Percentiles rank a stretch among this genome's conserved stretches.
These are phyloP conservation scores for Solanum medicagineum DNA, from an alignment of 257 asterid species.

Conservation along the genomic window DNA sequence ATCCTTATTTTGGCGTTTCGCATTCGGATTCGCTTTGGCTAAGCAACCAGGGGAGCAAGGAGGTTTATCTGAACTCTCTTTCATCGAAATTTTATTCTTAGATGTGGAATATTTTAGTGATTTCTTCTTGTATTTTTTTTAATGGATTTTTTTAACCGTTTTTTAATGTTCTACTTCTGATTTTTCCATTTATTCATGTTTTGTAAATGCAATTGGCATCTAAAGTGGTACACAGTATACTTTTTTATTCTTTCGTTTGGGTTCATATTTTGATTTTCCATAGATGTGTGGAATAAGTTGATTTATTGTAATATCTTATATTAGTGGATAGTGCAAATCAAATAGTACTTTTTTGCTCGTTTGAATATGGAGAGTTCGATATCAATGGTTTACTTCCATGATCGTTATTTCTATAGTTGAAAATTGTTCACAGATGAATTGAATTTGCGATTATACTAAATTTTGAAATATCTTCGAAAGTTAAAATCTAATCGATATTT, in stretches of 20 bases:
- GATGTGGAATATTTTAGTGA: neutral
- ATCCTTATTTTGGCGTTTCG: conserved; percentile 43
- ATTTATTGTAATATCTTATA: neutral
- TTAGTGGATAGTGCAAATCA: neutral
- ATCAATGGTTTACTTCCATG: too few species aligned
- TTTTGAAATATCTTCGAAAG: too few species aligned
- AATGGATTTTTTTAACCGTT: neutral
- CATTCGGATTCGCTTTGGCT: conserved; percentile 16
- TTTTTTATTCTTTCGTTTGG: too few species aligned
- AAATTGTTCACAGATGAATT: too few species aligned
- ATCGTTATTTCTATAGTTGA: too few species aligned
- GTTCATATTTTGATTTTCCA: neutral
- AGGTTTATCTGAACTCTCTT: neutral
- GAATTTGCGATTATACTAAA: too few species aligned
- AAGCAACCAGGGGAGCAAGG: neutral
- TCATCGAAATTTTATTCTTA: neutral
- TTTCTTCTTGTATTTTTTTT: neutral
- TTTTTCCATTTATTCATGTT: neutral
- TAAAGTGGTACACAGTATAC: neutral
- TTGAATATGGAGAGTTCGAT: neutral
- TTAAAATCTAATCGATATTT: too few species aligned
- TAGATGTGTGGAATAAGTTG: neutral
- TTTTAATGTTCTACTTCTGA: neutral
- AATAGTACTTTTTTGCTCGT: too few species aligned
- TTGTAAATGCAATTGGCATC: neutral